A percentile compares a stretch with the other conserved stretches of the same genome.
Evolutionary conservation across 495 filamentous ascomycete genomes (phyloP).

Genomic region (Pseudotulostoma volvatum): DNA sequence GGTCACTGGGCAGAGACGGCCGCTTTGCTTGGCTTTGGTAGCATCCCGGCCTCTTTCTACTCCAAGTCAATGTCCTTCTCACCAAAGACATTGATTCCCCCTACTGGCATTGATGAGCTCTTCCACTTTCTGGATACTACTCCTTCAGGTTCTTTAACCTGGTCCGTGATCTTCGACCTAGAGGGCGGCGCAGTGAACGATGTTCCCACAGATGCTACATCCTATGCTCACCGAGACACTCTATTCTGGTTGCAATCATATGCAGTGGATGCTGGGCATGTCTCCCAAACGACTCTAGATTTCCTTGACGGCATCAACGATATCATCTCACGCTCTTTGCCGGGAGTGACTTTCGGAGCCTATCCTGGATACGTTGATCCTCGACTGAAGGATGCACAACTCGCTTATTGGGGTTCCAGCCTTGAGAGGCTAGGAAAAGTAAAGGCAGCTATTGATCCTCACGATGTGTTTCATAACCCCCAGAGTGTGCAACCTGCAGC

Average conservation of each 20-base stretch:
- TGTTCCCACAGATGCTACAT: slow-evolving; percentile 17
- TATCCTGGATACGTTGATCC: slow-evolving; percentile 56
- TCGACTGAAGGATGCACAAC: slow-evolving; percentile 18
- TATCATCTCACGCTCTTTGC: slow-evolving; percentile 13
- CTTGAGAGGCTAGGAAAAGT: slow-evolving; percentile 29
- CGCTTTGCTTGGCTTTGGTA: slow-evolving; percentile 12
- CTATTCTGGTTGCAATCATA: slow-evolving; percentile 25
- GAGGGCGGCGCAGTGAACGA: slow-evolving; percentile 21
- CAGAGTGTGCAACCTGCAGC: no score
- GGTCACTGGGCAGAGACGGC: slow-evolving; percentile 29
- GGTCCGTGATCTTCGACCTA: slow-evolving; percentile 27
- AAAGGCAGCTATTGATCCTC: slow-evolving; percentile 37
- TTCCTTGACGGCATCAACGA: slow-evolving; percentile 28
- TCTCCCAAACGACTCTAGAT: slow-evolving; percentile 16
- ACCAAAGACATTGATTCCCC: slow-evolving; percentile 20
- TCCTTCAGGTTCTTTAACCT: slow-evolving; percentile 28
- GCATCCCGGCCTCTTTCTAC: slow-evolving; percentile 23
- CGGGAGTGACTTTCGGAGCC: slow-evolving; percentile 16
- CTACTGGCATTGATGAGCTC: slow-evolving; percentile 19
- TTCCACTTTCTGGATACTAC: slow-evolving; percentile 26
- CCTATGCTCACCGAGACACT: slow-evolving; percentile 23
- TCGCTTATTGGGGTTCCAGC: slow-evolving; percentile 37
- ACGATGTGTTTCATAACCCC: slow-evolving; percentile 40
- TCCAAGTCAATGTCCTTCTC: slow-evolving; percentile 30
- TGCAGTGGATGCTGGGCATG: slow-evolving; percentile 24